Conservation (phyloP, 306 rosid genomes). For the Corylus americana region DNA sequence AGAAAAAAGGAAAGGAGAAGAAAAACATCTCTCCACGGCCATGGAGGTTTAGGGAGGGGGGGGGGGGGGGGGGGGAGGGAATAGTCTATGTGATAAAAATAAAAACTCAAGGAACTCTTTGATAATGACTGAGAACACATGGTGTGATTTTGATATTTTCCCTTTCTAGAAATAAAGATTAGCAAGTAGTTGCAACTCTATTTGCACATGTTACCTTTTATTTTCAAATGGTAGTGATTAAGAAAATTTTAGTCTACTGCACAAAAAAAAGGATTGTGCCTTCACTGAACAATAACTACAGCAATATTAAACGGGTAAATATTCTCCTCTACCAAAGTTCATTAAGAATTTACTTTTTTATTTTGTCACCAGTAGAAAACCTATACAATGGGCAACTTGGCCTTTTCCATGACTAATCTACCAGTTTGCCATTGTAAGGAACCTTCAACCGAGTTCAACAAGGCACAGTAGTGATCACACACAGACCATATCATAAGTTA, state of each 20-base stretch:
- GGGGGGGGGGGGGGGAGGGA: too few relatives aligned
- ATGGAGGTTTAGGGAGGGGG: too few relatives aligned
- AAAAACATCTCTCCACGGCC: too few relatives aligned
- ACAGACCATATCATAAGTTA: slow-evolving; percentile 1
- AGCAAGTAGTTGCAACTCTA: neutral
- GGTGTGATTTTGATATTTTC: too few relatives aligned
- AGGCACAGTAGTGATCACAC: neutral
- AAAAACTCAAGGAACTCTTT: too few relatives aligned
- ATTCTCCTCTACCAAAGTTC: neutral
- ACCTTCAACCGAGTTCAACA: neutral
- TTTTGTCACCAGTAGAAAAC: neutral
- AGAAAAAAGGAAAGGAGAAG: too few relatives aligned
- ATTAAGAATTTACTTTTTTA: neutral
- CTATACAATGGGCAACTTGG: neutral
- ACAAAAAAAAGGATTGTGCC: neutral
- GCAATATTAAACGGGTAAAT: neutral
- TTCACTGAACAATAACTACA: neutral
- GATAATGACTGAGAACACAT: too few relatives aligned
- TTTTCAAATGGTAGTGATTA: neutral
- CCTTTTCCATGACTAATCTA: neutral
- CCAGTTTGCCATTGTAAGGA: neutral
- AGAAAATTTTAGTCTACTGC: neutral
- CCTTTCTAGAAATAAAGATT: neutral
- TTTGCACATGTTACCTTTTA: neutral
- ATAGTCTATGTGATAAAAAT: too few relatives aligned